A percentile compares a stretch with the other conserved stretches of the same genome.
phyloP scores from a whole-genome alignment of 2,329 filamentous ascomycete species.

The Penicillium sp. region DNA sequence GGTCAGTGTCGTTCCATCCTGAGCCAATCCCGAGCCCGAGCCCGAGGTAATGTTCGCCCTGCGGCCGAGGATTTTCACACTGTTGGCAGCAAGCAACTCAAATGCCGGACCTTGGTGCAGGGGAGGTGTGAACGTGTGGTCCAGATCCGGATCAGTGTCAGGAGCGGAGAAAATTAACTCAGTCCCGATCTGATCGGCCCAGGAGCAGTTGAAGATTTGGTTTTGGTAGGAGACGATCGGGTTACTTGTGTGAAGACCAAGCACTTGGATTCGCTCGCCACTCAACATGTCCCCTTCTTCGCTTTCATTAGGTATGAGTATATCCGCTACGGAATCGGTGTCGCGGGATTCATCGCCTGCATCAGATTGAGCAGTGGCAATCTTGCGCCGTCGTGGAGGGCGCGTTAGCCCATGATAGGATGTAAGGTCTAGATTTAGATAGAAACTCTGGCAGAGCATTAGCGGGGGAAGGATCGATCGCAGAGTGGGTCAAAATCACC shows the following conservation, averaged over 20 bases:
- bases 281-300: conserved; percentile 25
- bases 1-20: neutral
- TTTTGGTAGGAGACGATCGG: conserved; percentile 77
- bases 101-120: conserved; percentile 44
- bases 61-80: conserved; percentile 62
- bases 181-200: conserved; percentile 78
- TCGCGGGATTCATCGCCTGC: neutral
- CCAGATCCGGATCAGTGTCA: conserved; percentile 25
- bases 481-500: conserved; percentile 28
- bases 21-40: conserved; percentile 17
- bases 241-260: conserved; percentile 70
- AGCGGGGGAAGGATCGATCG: conserved; percentile 5
- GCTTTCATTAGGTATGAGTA: conserved; percentile 38
- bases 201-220: conserved; percentile 70
- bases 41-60: conserved; percentile 56
- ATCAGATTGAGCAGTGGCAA: conserved; percentile 3
- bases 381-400: conserved; percentile 27
- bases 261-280: conserved; percentile 60
- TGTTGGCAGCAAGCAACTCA: conserved; percentile 66
- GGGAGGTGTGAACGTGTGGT: conserved; percentile 38
- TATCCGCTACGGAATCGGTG: conserved; percentile 17
- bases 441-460: conserved; percentile 45
- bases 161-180: conserved; percentile 64
- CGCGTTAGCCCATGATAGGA: conserved; percentile 39
- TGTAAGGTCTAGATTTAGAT: conserved; percentile 55